Percentiles rank a stretch among this genome's conserved stretches.
Conservation (phyloP, 2,329 filamentous ascomycete species). For the Aspergillus neotritici region DNA sequence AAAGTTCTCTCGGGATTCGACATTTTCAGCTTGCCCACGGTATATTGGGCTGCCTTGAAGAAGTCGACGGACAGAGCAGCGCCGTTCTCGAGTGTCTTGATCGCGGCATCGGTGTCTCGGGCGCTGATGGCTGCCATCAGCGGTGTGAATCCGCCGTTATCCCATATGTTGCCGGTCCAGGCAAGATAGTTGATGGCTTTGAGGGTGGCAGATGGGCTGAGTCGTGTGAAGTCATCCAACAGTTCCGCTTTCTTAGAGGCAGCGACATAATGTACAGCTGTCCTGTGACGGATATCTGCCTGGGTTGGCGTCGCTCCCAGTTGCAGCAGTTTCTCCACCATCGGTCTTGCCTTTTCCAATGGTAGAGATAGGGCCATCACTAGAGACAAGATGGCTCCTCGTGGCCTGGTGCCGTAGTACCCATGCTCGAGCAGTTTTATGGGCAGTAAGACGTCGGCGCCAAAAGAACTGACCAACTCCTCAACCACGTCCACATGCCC, state of each 20-base stretch:
- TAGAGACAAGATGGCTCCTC: conserved; percentile 62
- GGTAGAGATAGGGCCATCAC: conserved; percentile 63
- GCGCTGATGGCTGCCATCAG: conserved; percentile 56
- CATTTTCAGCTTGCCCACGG: conserved; percentile 1
- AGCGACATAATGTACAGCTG: conserved; percentile 62
- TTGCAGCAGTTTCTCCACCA: conserved; percentile 59
- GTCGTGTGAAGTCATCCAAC: conserved; percentile 41
- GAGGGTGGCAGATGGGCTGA: conserved; percentile 57
- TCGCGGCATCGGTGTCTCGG: conserved; percentile 49
- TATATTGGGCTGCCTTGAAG: conserved; percentile 37
- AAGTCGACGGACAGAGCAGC: conserved; percentile 57
- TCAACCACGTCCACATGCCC: conserved; percentile 66
- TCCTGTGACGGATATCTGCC: conserved; percentile 60
- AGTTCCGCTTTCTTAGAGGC: conserved; percentile 44
- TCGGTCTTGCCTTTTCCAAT: conserved; percentile 56
- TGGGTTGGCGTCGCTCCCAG: conserved; percentile 69
- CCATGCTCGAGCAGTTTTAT: conserved; percentile 54
- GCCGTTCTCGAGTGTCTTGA: conserved; percentile 59
- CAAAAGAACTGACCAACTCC: conserved; percentile 64
- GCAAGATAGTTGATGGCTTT: conserved; percentile 63
- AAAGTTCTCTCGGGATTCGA: conserved; percentile 38
- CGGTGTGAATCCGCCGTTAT: conserved; percentile 40
- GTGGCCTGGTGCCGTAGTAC: conserved; percentile 41
- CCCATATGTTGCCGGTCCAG: conserved; percentile 34
- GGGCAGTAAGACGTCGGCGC: conserved; percentile 69